Conservation (phyloP, 2,329 filamentous ascomycete genomes). For the Talaromyces rugulosus region DNA sequence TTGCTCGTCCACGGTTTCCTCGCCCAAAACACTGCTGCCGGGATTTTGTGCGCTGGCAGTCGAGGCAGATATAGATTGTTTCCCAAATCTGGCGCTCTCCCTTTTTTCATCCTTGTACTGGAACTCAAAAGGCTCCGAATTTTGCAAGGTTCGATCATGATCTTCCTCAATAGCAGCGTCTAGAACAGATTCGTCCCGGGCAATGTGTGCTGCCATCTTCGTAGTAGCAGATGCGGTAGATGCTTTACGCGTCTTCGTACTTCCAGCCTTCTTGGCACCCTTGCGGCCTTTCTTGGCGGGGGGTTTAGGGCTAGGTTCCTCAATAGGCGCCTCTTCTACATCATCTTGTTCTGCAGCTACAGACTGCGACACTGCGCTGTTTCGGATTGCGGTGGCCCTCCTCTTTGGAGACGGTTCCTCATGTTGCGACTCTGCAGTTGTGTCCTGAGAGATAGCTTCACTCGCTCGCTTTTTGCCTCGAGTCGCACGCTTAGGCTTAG, state of each 20-base stretch:
- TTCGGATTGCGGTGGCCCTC: slow-evolving; percentile 50
- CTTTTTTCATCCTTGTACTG: slow-evolving; percentile 11
- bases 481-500: slow-evolving; percentile 32
- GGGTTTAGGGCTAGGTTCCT: slow-evolving; percentile 20
- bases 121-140: slow-evolving; percentile 37
- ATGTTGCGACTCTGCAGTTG: slow-evolving; percentile 15
- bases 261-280: slow-evolving; percentile 31
- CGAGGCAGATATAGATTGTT: slow-evolving; percentile 9
- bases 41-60: neutral
- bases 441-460: slow-evolving; percentile 45
- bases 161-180: slow-evolving; percentile 64
- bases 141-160: slow-evolving; percentile 53
- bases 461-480: slow-evolving; percentile 61
- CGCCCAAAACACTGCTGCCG: neutral
- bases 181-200: slow-evolving; percentile 61
- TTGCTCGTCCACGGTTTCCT: neutral
- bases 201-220: slow-evolving; percentile 42
- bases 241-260: slow-evolving; percentile 46
- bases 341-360: slow-evolving; percentile 38
- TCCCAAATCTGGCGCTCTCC: slow-evolving; percentile 10
- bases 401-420: slow-evolving; percentile 53
- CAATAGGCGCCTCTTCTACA: slow-evolving; percentile 12
- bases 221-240: slow-evolving; percentile 48
- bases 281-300: slow-evolving; percentile 45
- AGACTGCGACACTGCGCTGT: slow-evolving; percentile 44